Conservation (phyloP, 176 grass and related monocot species). For the Alopecurus myosuroides region DNA sequence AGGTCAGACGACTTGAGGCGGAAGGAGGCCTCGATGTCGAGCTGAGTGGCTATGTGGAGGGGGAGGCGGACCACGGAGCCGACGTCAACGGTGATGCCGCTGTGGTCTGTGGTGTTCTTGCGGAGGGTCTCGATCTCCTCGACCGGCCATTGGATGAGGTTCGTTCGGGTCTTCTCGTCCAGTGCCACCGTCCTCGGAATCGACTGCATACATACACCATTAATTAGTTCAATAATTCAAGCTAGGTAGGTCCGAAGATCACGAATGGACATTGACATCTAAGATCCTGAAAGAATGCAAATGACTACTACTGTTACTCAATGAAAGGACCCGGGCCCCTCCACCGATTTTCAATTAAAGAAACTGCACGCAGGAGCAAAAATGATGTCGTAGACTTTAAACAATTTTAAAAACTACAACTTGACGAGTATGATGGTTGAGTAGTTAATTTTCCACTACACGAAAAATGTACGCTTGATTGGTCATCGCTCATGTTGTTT, state of each 20-base stretch:
- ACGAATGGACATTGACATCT: not conserved
- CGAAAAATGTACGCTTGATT: not conserved
- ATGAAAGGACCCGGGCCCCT: not conserved
- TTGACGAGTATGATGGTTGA: not conserved
- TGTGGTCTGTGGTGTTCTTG: slow-evolving; percentile 17
- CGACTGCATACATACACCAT: slow-evolving; percentile 21
- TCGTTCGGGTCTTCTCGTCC: slow-evolving; percentile 41
- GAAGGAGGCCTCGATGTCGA: slow-evolving; percentile 52
- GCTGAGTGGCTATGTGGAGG: slow-evolving; percentile 22
- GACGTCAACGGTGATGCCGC: slow-evolving; percentile 20
- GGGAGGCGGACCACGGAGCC: slow-evolving; percentile 25
- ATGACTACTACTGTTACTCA: not conserved
- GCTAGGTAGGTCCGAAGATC: not conserved
- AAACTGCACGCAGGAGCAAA: not conserved
- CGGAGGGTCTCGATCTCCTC: slow-evolving; percentile 48
- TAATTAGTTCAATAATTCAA: not conserved
- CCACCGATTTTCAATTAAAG: not conserved
- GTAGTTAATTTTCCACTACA: not conserved
- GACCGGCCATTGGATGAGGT: slow-evolving; percentile 64
- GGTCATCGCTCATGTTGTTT: not conserved
- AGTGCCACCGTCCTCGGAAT: slow-evolving; percentile 51
- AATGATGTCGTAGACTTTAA: not conserved
- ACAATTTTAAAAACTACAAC: not conserved
- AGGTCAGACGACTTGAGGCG: slow-evolving; percentile 14
- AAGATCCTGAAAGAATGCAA: not conserved